Percentiles rank a stretch among this genome's conserved stretches.
Conservation (phyloP, 371 early-diverging fungal genomes). For the Mucor mucedo region DNA sequence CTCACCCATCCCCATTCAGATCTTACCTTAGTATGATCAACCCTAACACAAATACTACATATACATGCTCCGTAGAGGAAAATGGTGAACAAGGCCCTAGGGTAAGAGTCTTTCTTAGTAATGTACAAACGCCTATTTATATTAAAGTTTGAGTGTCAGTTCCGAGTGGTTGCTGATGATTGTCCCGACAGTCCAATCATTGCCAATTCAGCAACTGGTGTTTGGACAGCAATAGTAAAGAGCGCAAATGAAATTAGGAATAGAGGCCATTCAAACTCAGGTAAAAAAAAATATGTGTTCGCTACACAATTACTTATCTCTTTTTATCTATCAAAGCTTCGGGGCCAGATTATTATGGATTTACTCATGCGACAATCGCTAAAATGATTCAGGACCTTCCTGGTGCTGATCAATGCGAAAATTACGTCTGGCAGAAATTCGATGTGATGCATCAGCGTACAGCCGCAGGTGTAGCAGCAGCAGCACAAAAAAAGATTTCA, state of each 20-base stretch:
- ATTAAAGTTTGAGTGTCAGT: constrained; percentile 29
- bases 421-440: constrained; percentile 75
- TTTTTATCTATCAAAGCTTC: constrained; percentile 52
- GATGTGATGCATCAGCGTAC: constrained; percentile 55
- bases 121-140: background rate
- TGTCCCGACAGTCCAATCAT: constrained; percentile 65
- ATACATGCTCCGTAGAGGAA: constrained; percentile 78
- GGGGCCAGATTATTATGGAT: constrained; percentile 92
- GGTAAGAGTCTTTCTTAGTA: background rate
- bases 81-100: constrained; percentile 78
- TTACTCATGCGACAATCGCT: constrained; percentile 85
- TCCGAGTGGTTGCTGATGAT: constrained; percentile 80
- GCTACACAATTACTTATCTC: background rate
- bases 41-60: constrained; percentile 59
- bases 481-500: constrained; percentile 45
- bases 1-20: constrained; percentile 28
- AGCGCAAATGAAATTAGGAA: constrained; percentile 79
- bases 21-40: constrained; percentile 77
- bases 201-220: constrained; percentile 85
- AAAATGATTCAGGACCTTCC: constrained; percentile 91
- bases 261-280: constrained; percentile 75
- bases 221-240: constrained; percentile 86
- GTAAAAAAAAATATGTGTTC: constrained; percentile 12
- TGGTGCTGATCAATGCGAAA: constrained; percentile 68
- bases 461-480: constrained; percentile 54